Conservation (phyloP, 768 basidiomycete genomes). For the Kwoniella mangroviensis region DNA sequence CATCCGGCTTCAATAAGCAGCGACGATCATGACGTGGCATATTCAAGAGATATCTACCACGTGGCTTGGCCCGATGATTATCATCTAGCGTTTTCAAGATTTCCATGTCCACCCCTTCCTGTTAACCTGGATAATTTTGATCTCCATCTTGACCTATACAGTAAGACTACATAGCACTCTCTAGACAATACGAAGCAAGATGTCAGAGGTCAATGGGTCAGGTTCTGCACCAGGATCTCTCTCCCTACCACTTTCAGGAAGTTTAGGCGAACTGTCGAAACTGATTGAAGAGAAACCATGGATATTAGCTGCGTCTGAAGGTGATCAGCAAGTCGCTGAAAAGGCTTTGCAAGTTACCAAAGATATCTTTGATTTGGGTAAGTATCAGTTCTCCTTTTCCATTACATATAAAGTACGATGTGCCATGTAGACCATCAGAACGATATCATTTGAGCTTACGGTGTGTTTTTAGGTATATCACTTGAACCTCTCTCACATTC, state of each 20-base stretch:
- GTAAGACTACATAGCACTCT: background rate
- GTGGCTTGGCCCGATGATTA: background rate
- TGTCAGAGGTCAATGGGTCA: background rate
- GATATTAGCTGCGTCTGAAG: conserved; percentile 29
- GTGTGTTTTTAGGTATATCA: conserved; percentile 63
- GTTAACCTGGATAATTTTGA: background rate
- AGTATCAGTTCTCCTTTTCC: conserved; percentile 17
- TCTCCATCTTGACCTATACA: background rate
- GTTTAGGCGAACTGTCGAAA: conserved; percentile 16
- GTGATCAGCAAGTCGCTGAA: conserved; percentile 45
- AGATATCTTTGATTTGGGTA: conserved; percentile 58
- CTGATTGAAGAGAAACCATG: conserved; percentile 28
- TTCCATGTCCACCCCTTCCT: conserved; percentile 5
- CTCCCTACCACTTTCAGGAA: conserved; percentile 8
- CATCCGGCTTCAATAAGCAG: no score
- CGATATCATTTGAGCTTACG: no score
- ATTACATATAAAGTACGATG: no score
- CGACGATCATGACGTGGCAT: background rate
- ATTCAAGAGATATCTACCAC: no score
- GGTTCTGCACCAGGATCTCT: background rate
- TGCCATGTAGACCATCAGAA: no score
- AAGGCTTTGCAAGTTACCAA: conserved; percentile 54
- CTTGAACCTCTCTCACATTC: conserved; percentile 71
- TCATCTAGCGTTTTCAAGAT: conserved; percentile 3
- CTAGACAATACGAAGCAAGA: background rate